phyloP scores from a whole-genome alignment of 1,284 basidiomycete genomes.

The Rhodotorula sp. region DNA sequence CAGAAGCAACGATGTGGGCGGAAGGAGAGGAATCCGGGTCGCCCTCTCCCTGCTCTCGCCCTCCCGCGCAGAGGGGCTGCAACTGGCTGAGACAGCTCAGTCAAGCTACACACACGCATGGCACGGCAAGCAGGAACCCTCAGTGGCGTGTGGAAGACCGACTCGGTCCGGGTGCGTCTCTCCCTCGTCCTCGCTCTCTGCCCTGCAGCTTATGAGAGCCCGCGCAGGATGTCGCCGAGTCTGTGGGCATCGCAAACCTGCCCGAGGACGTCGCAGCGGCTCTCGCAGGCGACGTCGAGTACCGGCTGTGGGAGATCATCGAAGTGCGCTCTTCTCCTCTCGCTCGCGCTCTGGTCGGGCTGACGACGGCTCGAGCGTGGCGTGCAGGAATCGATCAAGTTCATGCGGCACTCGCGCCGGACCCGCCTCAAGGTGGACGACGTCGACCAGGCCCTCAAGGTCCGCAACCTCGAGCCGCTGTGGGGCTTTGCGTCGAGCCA shows the following conservation, averaged over 20 bases:
- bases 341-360: neutral
- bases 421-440: slow-evolving; percentile 84
- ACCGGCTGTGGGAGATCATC: slow-evolving; percentile 88
- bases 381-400: slow-evolving; percentile 84
- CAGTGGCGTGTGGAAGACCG: slow-evolving; percentile 40
- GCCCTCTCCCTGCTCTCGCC: too few relatives aligned
- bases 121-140: slow-evolving; percentile 7
- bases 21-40: too few relatives aligned
- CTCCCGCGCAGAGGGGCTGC: too few relatives aligned
- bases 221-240: slow-evolving; percentile 84
- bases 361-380: neutral
- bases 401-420: slow-evolving; percentile 90
- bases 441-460: slow-evolving; percentile 89
- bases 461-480: slow-evolving; percentile 79
- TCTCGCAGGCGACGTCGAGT: slow-evolving; percentile 94
- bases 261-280: slow-evolving; percentile 78
- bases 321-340: slow-evolving; percentile 61
- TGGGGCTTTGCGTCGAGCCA: slow-evolving; percentile 46
- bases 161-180: slow-evolving; percentile 37
- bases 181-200: neutral
- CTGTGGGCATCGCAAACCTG: slow-evolving; percentile 75
- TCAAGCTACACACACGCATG: neutral
- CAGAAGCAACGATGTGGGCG: neutral
- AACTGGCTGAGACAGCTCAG: too few relatives aligned
- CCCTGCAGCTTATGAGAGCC: neutral